phyloP scores from a whole-genome alignment of 2,329 filamentous ascomycete species.

The Cladorrhinum sp. region DNA sequence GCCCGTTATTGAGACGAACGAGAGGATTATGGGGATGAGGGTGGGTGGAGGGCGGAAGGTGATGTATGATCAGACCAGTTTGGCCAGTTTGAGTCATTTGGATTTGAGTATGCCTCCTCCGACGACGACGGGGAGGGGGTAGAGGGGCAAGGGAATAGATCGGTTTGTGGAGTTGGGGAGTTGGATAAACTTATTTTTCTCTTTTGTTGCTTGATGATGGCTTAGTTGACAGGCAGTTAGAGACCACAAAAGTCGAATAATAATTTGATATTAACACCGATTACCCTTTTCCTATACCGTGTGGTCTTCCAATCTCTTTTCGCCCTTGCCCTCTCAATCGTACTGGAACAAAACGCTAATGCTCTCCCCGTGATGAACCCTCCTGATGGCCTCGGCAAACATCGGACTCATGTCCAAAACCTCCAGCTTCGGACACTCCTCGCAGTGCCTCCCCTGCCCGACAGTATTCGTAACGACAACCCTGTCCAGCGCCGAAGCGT shows the following conservation, averaged over 20 bases:
- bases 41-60: neutral
- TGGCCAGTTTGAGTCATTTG: neutral
- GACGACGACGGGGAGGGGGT: too few relatives aligned
- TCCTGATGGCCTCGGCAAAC: conserved; percentile 91
- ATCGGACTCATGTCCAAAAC: conserved; percentile 86
- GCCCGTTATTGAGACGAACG: neutral
- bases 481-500: conserved; percentile 86
- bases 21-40: neutral
- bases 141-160: too few relatives aligned
- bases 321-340: conserved; percentile 45
- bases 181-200: too few relatives aligned
- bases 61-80: neutral
- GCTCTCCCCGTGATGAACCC: conserved; percentile 95
- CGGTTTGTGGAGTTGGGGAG: too few relatives aligned
- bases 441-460: conserved; percentile 74
- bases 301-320: neutral
- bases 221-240: too few relatives aligned
- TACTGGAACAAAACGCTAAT: conserved; percentile 92
- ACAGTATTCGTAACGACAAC: conserved; percentile 95
- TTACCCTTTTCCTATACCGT: too few relatives aligned
- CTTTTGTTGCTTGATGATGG: too few relatives aligned
- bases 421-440: conserved; percentile 78
- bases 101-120: neutral
- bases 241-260: too few relatives aligned
- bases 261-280: too few relatives aligned